Base-by-base conservation (phyloP, 805 yeast species). In the Suhomyces vadensis region DNA sequence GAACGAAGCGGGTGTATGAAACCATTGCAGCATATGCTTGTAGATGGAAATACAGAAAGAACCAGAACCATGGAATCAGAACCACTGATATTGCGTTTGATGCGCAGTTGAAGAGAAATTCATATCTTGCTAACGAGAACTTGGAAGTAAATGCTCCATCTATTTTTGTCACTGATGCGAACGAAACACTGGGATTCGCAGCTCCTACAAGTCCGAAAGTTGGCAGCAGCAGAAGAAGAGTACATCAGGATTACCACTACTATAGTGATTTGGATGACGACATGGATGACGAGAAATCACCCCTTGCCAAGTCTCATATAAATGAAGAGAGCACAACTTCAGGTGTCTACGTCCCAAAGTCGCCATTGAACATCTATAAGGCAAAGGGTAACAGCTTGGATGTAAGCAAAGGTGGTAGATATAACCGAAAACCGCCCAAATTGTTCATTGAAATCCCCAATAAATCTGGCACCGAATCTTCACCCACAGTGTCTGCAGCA, bases 21-120 rank as follows among this genome's bases (percentile, higher is more conserved):
- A 67, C 77, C 2, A 66, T 78, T 36, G 68, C 73, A 7, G 75
- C 77, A 44, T 78, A 73, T 43, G 68, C 73, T 3, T 63, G 73
- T 25, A 66, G 83, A 23, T 66, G 80, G 71, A 69, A 71, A 44
- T 78, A 70, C 55, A 59, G 60, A 23, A 53, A 65, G 53, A 54
- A 64, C 48, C 44, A 53, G 38, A 49, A 46, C 27, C 40, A 53
- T 22, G 70, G 71, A n/a, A 58, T 62, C 13, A 50, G 49, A 31
- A 61, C 58, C 41, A 41, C 56, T 1, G 50, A 63, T 42, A 52
- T 65, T 21, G 59, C 51, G 1, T 60, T 65, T 48, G 68, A 57
- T 37, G 38, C 41, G 3, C 51, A 51, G 14, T 35, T 63, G 19
- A 52, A 45, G 26, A 41, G 68, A 29, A 51, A 59, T 41, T 64